These are phyloP conservation scores for Pleurotus pulmonarius DNA, from an alignment of 768 basidiomycete species.

Conservation along the genomic window DNA sequence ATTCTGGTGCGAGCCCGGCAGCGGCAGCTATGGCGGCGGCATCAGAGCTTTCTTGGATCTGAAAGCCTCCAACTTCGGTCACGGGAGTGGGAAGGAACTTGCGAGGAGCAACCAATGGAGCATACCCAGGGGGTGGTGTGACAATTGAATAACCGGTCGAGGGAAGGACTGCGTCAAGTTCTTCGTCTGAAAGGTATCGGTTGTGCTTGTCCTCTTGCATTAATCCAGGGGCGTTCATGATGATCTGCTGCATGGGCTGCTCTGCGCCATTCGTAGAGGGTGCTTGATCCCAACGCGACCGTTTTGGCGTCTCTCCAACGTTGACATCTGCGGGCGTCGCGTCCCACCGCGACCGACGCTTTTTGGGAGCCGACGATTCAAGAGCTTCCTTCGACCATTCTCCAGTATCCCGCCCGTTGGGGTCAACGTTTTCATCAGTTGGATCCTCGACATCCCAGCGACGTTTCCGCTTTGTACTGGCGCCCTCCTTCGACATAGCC, in stretches of 20 bases:
- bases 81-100: constrained; percentile 57
- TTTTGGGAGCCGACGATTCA: constrained; percentile 77
- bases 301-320: constrained; percentile 70
- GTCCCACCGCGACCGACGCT: constrained; percentile 95
- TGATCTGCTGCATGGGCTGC: constrained; percentile 71
- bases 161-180: constrained; percentile 89
- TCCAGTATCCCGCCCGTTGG: constrained; percentile 52
- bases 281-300: constrained; percentile 96
- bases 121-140: constrained; percentile 92
- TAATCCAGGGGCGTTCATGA: constrained; percentile 84
- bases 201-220: constrained; percentile 96
- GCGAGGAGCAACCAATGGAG: constrained; percentile 64
- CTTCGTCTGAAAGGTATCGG: constrained; percentile 93
- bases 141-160: constrained; percentile 85
- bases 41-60: constrained; percentile 94
- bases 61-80: constrained; percentile 79
- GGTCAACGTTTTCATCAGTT: constrained; percentile 62
- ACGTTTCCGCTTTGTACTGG: constrained; percentile 67
- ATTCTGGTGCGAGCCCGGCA: constrained; percentile 86
- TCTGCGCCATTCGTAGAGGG: constrained; percentile 55
- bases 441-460: constrained; percentile 75
- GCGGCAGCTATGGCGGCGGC: constrained; percentile 85
- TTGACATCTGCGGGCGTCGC: constrained; percentile 76
- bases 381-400: constrained; percentile 77
- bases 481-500: constrained; percentile 29